Evolutionary conservation across 2,329 filamentous ascomycete genomes (phyloP), one percentile per base, ranked within the genome.

Genomic region (Acrocalymma vagum): DNA sequence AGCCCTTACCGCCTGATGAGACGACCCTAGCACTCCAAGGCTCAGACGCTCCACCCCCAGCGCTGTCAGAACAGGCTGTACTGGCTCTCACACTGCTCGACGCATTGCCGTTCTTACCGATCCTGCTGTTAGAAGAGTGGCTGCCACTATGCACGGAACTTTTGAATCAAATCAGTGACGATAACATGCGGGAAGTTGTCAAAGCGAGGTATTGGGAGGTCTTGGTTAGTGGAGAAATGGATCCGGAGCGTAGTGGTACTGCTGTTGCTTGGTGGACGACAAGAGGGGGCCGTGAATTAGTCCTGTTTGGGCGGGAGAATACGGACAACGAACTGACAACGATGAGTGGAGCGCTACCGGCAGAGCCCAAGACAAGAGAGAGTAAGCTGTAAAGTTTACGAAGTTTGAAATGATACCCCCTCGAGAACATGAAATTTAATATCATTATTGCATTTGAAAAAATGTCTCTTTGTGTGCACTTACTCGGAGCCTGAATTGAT

Each of bases 201-300:
- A 84, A 85, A 61, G 79, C 83, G 49, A 77, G 90, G 33, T 87
- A 95, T 67, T 91, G 88, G 85, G 85, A 94, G 42, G 80, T 90
- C 3, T 71, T 96, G 8, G 85, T 85, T 26, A 85, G 81, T 55
- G 90, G 90, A 3, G 90, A 95, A 72, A 87, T 96, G 83, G 91
- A 96, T 69, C 86, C 95, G 16, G 88, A 95, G 63, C 80, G 90
- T 45, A 86, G 89, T 6, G 83, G 86, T 26, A 79, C 88, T 21
- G 90, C 87, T 32, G 87, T 95, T 13, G 82, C 83, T 2, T 96
- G 92, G 92, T 96, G 92, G 92, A 88, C 84, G 71, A 72, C 82
- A 65, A 66, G 80, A 43, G 82, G 83, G 4, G 83, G 83, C 0
- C 72, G 80, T 31, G 81, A 85, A 43, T 68, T 75, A 54, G 73